A percentile compares a stretch with the other conserved stretches of the same genome.
Conservation (phyloP, 257 asterid species). For the Lycium ferocissimum region DNA sequence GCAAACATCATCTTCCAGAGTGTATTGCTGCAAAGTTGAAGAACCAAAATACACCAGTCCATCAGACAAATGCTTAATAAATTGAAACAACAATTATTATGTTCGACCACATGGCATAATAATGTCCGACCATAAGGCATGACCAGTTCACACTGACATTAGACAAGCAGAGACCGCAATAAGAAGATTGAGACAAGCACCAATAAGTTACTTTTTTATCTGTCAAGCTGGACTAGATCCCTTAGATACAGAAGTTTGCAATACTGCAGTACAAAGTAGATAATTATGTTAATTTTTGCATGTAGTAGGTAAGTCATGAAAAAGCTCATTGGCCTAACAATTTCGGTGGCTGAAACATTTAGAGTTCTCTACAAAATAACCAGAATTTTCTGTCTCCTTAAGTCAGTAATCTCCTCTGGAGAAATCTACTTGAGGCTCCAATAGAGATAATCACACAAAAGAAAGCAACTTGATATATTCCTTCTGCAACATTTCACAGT, state of each 20-base stretch:
- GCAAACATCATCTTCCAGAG: conserved; percentile 59
- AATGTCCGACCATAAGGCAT: background rate
- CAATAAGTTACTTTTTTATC: background rate
- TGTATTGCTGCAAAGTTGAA: conserved; percentile 61
- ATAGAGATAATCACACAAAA: background rate
- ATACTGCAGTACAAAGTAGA: background rate
- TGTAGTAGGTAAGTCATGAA: background rate
- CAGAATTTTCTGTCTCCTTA: background rate
- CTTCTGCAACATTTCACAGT: background rate
- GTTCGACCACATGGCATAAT: background rate
- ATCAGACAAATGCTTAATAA: conserved; percentile 14
- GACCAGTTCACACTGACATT: background rate
- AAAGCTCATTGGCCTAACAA: background rate
- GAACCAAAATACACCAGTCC: background rate
- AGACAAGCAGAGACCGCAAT: background rate
- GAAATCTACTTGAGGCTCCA: background rate
- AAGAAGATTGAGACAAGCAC: background rate
- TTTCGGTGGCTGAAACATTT: background rate
- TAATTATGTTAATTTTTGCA: background rate
- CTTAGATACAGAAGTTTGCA: background rate
- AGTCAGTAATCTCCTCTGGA: background rate
- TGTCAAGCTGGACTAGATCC: background rate
- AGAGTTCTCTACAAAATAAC: background rate
- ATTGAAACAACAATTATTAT: background rate
- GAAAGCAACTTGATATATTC: background rate